Percentiles rank a stretch among this genome's conserved stretches.
Conservation (phyloP, 1,284 basidiomycete species). For the Pseudozyma hubeiensis region DNA sequence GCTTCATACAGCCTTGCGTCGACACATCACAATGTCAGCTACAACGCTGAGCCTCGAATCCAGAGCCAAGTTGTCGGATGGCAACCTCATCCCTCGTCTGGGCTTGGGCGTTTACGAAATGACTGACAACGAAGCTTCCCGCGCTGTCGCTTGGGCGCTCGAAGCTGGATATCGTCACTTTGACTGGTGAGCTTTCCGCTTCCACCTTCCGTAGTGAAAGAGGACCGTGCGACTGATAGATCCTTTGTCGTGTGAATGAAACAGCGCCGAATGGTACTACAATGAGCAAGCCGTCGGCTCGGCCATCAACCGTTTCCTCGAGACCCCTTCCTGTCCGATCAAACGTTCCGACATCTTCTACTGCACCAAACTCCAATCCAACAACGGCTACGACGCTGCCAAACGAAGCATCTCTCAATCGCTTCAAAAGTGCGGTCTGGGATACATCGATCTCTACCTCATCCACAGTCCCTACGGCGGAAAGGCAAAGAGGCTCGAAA, state of each 20-base stretch:
- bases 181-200: conserved; percentile 20
- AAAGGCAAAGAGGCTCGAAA: conserved; percentile 45
- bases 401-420: conserved; percentile 34
- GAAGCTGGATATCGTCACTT: conserved; percentile 36
- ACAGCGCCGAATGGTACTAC: conserved; percentile 41
- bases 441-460: conserved; percentile 62
- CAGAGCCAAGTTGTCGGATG: conserved; percentile 20
- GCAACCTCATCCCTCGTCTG: conserved; percentile 22
- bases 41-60: conserved; percentile 18
- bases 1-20: neutral
- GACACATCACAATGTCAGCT: conserved; percentile 4
- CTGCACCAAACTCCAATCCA: conserved; percentile 31
- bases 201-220: neutral
- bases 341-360: conserved; percentile 27
- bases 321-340: conserved; percentile 8
- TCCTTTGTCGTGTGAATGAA: too few species aligned
- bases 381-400: conserved; percentile 40
- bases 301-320: conserved; percentile 18
- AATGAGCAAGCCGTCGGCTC: conserved; percentile 24
- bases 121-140: conserved; percentile 24
- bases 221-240: too few species aligned
- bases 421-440: conserved; percentile 32
- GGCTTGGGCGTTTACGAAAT: conserved; percentile 36
- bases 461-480: conserved; percentile 63
- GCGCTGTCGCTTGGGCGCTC: conserved; percentile 35